phyloP scores from a whole-genome alignment of 306 rosid genomes.

The Glycine tomentella region DNA sequence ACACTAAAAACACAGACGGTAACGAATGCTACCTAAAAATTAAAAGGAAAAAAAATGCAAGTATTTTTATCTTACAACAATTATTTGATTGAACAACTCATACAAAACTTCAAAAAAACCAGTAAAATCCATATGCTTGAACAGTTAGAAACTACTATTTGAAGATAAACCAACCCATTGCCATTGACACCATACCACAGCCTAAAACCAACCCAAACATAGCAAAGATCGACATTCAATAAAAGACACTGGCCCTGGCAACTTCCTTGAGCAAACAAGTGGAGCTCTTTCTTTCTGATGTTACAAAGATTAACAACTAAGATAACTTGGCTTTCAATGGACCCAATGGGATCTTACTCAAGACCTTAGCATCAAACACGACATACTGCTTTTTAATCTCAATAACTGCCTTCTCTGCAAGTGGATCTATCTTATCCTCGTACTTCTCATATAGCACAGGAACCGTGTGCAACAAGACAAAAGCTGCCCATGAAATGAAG shows the following conservation, averaged over 20 bases:
- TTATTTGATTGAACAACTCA: neutral
- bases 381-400: slow-evolving; percentile 66
- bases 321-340: slow-evolving; percentile 57
- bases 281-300: neutral
- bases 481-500: slow-evolving; percentile 50
- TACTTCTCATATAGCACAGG: slow-evolving; percentile 74
- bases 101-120: neutral
- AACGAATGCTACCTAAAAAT: neutral
- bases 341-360: slow-evolving; percentile 61
- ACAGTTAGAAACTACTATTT: neutral
- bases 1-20: neutral
- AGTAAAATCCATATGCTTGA: slow-evolving; percentile 3
- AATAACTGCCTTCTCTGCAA: slow-evolving; percentile 60
- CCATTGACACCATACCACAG: slow-evolving; percentile 8
- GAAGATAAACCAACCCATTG: slow-evolving; percentile 21
- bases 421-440: slow-evolving; percentile 63
- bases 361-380: slow-evolving; percentile 67
- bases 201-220: slow-evolving; percentile 35
- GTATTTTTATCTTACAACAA: slow-evolving; percentile 5
- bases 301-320: slow-evolving; percentile 39
- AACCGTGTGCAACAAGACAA: slow-evolving; percentile 65
- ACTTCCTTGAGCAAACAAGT: slow-evolving; percentile 10
- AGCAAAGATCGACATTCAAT: neutral
- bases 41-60: neutral
- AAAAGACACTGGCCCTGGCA: slow-evolving; percentile 27